Evolutionary conservation across 75 land plant genomes (phyloP).

Genomic region (Selaginella tamariscina): DNA sequence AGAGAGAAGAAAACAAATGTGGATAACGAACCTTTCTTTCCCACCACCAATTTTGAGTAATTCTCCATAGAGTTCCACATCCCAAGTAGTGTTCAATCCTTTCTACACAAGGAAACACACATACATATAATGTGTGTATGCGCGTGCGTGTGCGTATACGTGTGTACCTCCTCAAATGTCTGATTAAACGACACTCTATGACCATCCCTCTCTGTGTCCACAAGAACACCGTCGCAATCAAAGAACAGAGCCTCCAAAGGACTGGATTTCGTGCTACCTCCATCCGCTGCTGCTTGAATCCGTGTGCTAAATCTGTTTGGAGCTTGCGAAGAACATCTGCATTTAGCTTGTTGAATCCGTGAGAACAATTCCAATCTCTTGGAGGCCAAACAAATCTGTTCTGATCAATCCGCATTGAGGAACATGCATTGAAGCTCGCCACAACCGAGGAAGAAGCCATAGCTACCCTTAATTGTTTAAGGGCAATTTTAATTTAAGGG

Average conservation of each 20-base stretch:
- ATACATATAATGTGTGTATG: too few species aligned
- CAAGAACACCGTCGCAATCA: conserved; percentile 94
- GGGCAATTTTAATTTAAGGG: too few species aligned
- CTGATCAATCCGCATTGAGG: too few species aligned
- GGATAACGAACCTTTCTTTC: conserved; percentile 54
- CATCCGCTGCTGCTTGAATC: too few species aligned
- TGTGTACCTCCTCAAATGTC: conserved; percentile 55
- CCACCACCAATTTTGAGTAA: conserved; percentile 93
- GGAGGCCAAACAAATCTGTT: too few species aligned
- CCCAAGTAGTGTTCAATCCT: conserved; percentile 68
- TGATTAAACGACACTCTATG: conserved; percentile 88
- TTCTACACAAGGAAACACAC: conserved; percentile 32
- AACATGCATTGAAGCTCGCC: neutral
- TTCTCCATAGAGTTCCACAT: conserved; percentile 91
- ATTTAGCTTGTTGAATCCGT: too few species aligned
- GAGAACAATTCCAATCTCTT: neutral
- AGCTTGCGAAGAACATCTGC: neutral
- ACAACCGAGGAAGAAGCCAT: neutral
- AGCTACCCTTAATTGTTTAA: too few species aligned
- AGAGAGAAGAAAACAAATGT: neutral
- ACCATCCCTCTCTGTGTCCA: conserved; percentile 92
- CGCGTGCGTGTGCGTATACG: neutral
- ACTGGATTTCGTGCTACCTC: too few species aligned
- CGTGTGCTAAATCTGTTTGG: neutral
- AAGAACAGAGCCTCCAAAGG: conserved; percentile 51